These are phyloP conservation scores for Kregervanrija pseudodelftensis DNA, from an alignment of 805 yeast species.

Conservation along the genomic window DNA sequence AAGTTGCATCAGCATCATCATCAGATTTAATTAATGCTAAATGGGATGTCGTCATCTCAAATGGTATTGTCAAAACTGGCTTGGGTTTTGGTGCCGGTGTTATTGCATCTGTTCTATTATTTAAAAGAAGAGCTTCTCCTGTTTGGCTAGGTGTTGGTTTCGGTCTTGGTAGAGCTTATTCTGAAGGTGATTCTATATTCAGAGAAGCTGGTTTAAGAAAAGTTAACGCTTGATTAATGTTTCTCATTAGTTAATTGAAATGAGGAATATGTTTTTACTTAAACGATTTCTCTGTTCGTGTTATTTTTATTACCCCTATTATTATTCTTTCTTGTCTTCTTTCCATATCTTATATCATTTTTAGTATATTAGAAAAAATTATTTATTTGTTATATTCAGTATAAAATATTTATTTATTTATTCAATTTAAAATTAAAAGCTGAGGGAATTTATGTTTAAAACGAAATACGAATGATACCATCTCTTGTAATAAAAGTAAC, in stretches of 20 bases:
- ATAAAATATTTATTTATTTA: too few relatives aligned
- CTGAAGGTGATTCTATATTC: constrained; percentile 97
- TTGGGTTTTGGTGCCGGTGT: constrained; percentile 97
- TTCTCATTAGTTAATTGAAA: background rate
- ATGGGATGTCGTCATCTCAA: constrained; percentile 96
- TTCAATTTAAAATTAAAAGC: too few relatives aligned
- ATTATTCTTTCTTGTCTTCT: background rate
- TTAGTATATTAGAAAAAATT: background rate
- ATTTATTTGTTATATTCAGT: too few relatives aligned
- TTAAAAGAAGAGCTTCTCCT: constrained; percentile 94
- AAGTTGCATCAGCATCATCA: constrained; percentile 17
- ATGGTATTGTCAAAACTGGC: constrained; percentile 90
- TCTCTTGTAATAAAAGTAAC: too few relatives aligned
- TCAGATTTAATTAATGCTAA: constrained; percentile 26
- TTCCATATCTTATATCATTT: background rate
- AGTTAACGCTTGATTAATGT: constrained; percentile 46
- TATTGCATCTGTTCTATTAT: constrained; percentile 78
- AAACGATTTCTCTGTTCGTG: background rate
- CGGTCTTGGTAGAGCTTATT: constrained; percentile 95
- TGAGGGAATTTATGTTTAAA: too few relatives aligned
- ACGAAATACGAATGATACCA: too few relatives aligned
- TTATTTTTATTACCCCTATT: background rate
- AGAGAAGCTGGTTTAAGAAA: constrained; percentile 76
- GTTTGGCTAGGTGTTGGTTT: constrained; percentile 97
- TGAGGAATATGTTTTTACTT: background rate